phyloP scores from a whole-genome alignment of 371 early-diverging fungal genomes.

The Capniomyces stellatus region DNA sequence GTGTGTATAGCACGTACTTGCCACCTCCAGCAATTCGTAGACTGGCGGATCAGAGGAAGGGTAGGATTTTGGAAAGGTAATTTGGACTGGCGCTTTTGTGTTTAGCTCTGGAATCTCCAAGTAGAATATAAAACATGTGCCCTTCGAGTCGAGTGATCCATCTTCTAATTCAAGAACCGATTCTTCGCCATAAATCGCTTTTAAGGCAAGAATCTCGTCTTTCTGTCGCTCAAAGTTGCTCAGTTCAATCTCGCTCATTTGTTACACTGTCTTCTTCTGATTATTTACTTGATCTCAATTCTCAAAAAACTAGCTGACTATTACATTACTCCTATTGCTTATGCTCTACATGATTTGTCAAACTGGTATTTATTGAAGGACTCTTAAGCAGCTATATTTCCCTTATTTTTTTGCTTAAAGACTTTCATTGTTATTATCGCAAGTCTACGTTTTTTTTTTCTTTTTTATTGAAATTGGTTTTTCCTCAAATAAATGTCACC shows the following conservation, averaged over 20 bases:
- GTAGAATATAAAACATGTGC: not conserved
- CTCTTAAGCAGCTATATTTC: no score
- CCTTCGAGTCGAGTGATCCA: not conserved
- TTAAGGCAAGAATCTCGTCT: constrained; percentile 17
- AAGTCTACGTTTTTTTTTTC: no score
- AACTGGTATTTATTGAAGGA: no score
- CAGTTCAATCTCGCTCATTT: not conserved
- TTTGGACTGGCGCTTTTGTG: not conserved
- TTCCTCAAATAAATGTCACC: no score
- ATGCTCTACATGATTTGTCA: no score
- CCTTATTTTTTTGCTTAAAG: no score
- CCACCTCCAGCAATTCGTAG: not conserved
- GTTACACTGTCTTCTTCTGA: no score
- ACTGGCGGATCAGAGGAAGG: not conserved
- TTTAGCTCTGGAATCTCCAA: not conserved
- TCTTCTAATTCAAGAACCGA: constrained; percentile 3
- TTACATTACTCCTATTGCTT: no score
- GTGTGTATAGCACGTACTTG: not conserved
- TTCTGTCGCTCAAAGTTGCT: constrained; percentile 8
- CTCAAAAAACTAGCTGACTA: no score
- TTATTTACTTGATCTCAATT: no score
- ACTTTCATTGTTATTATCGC: no score
- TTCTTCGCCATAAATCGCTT: constrained; percentile 20
- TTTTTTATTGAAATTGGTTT: no score
- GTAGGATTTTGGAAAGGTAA: not conserved